phyloP scores from a whole-genome alignment of 2,329 filamentous ascomycete genomes.

The Colletotrichum incanum region DNA sequence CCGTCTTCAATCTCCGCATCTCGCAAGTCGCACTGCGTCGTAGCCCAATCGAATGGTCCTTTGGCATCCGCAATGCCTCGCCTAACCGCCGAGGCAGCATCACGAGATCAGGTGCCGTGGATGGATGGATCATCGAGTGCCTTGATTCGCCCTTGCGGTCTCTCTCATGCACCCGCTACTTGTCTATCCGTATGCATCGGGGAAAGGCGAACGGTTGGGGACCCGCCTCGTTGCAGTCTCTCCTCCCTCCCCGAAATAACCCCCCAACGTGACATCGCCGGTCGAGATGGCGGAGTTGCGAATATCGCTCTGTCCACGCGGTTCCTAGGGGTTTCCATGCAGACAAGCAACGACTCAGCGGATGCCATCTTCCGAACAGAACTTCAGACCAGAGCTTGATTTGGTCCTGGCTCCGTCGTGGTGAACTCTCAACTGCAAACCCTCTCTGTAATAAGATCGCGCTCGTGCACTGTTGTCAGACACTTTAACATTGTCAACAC shows the following conservation, averaged over 20 bases:
- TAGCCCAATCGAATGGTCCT: slow-evolving; percentile 7
- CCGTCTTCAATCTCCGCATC: slow-evolving; percentile 10
- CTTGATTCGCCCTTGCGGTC: slow-evolving; percentile 15
- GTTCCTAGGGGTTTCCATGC: slow-evolving; percentile 12
- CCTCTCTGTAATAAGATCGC: slow-evolving; percentile 2
- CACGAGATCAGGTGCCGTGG: slow-evolving; percentile 31
- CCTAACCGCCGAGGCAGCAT: slow-evolving; percentile 37
- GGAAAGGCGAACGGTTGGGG: background rate
- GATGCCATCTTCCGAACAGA: background rate
- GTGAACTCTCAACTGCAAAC: background rate
- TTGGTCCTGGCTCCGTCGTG: background rate
- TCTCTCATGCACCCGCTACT: slow-evolving; percentile 4
- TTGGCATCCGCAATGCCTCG: slow-evolving; percentile 16
- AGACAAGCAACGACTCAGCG: slow-evolving; percentile 12
- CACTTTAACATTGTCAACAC: slow-evolving; percentile 17
- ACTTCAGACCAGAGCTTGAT: slow-evolving; percentile 12
- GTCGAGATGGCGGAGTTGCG: slow-evolving; percentile 15
- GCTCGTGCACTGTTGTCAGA: slow-evolving; percentile 23
- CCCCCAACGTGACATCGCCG: slow-evolving; percentile 8
- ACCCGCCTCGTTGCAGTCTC: slow-evolving; percentile 11
- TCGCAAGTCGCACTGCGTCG: background rate
- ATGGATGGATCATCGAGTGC: slow-evolving; percentile 20
- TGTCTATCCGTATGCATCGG: slow-evolving; percentile 22
- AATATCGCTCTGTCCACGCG: background rate
- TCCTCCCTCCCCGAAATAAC: slow-evolving; percentile 13